phyloP scores from a whole-genome alignment of 2,329 filamentous ascomycete species.

The Xylaria sp. region DNA sequence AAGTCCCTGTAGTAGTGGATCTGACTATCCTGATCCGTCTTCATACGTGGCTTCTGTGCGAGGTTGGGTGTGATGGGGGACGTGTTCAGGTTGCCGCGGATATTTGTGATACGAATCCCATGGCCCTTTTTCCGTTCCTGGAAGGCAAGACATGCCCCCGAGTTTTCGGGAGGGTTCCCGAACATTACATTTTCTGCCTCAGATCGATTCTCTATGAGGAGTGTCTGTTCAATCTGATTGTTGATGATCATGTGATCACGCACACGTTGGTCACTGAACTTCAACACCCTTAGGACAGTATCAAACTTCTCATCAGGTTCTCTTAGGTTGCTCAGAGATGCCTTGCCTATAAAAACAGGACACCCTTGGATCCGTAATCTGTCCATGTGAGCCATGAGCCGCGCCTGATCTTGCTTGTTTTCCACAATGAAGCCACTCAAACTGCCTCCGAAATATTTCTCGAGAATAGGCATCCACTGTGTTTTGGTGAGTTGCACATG shows the following conservation, averaged over 20 bases:
- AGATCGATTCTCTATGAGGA: slow-evolving; percentile 75
- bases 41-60: slow-evolving; percentile 74
- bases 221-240: slow-evolving; percentile 82
- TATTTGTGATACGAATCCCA: slow-evolving; percentile 67
- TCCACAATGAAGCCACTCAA: slow-evolving; percentile 85
- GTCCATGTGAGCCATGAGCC: slow-evolving; percentile 73
- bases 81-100: slow-evolving; percentile 50
- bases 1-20: slow-evolving; percentile 63
- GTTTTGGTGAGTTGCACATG: slow-evolving; percentile 81
- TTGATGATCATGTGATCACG: slow-evolving; percentile 86
- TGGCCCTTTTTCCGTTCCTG: slow-evolving; percentile 68
- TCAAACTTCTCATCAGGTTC: slow-evolving; percentile 79
- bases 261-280: slow-evolving; percentile 82
- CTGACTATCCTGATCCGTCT: slow-evolving; percentile 76
- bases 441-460: slow-evolving; percentile 75
- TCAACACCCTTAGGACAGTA: slow-evolving; percentile 82
- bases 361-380: slow-evolving; percentile 58
- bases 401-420: slow-evolving; percentile 77
- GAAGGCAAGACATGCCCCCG: slow-evolving; percentile 76
- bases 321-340: slow-evolving; percentile 63
- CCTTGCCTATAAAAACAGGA: slow-evolving; percentile 71
- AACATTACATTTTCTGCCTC: slow-evolving; percentile 78
- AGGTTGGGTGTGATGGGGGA: slow-evolving; percentile 57
- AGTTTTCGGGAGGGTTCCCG: slow-evolving; percentile 71
- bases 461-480: slow-evolving; percentile 84